Evolutionary conservation across 257 asterid species (phyloP).

Genomic region (Cordia subcordata): DNA sequence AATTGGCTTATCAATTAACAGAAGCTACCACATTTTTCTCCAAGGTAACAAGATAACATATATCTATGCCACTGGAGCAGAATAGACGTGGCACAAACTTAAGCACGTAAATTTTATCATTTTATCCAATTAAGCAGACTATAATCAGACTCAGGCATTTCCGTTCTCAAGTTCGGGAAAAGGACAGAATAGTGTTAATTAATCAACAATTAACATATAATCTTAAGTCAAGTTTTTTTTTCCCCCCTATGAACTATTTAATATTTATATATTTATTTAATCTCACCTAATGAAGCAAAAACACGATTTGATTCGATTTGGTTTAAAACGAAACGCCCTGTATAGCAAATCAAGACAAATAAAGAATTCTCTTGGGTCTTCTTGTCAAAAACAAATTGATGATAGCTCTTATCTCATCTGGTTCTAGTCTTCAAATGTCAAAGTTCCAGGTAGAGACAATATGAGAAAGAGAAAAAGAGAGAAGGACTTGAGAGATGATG

Average conservation of each 20-base stretch:
- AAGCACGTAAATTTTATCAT: constrained; percentile 32
- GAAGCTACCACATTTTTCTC: neutral
- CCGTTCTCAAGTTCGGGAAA: no score
- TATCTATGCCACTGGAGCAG: no score
- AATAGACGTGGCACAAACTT: constrained; percentile 46
- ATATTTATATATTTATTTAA: no score
- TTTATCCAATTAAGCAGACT: constrained; percentile 24
- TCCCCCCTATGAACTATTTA: no score
- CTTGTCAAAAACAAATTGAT: neutral
- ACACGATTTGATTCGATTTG: no score
- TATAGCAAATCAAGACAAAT: constrained; percentile 22
- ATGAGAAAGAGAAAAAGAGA: constrained; percentile 20
- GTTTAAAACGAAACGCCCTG: no score
- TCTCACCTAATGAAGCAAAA: no score
- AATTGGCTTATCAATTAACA: neutral
- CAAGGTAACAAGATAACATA: neutral
- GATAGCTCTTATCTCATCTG: constrained; percentile 6
- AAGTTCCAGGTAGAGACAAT: constrained; percentile 1
- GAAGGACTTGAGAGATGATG: neutral
- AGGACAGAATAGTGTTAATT: no score
- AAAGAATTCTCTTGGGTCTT: neutral
- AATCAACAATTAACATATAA: no score
- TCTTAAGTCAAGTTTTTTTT: no score
- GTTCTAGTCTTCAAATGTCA: constrained; percentile 16
- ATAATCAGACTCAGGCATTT: no score